Base-by-base conservation (phyloP, 768 basidiomycete species). In the Cubamyces sp. region DNA sequence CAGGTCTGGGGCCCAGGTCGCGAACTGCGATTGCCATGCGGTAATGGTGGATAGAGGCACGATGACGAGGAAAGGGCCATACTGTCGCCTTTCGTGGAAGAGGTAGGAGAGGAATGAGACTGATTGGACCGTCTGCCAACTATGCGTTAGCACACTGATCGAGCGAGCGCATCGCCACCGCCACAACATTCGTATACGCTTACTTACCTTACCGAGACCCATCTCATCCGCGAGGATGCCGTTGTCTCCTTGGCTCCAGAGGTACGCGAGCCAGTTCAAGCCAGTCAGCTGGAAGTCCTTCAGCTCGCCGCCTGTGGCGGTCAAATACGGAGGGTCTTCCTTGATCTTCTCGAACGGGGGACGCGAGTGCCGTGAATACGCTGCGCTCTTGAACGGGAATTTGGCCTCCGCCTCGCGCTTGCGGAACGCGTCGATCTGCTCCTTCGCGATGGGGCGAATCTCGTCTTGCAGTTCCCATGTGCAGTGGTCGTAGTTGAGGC, bases 241-340 rank as follows among this genome's bases (percentile, higher is more conserved):
- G 72, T 98, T 98, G 69, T 96, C 91, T 9, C 92, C 92, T 68
- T 93, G 87, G 66, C 84, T 87, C 97, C 97, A 98, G 16, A 96
- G 79, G 75, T 96, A 98, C 4, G 93, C 90, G n/a, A 99, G 82
- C 97, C 97, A 99, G 72, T 99, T 99, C 65, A 99, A 81, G 23
- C 97, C 97, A 2, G 94, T 97, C 42, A 98, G 81, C 78, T 99
- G 97, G 79, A 99, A 99, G 70, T 98, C 97, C 77, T 99, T 99
- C 63, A 98, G 81, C 64, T 87, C 76, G 6, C 94, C 94, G 30
- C 95, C 94, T 0, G 90, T 92, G 19, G 74, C 72, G 4, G 70
- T 74, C 69, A 98, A 84, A 74, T 96, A 98, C 2, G 87, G 87
- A 3, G 97, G 97, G 73, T 97, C 94, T 69, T 88, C 88, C 30